These are phyloP conservation scores for Sisymbrium irio DNA, from an alignment of 345 rosid species.

Conservation along the genomic window DNA sequence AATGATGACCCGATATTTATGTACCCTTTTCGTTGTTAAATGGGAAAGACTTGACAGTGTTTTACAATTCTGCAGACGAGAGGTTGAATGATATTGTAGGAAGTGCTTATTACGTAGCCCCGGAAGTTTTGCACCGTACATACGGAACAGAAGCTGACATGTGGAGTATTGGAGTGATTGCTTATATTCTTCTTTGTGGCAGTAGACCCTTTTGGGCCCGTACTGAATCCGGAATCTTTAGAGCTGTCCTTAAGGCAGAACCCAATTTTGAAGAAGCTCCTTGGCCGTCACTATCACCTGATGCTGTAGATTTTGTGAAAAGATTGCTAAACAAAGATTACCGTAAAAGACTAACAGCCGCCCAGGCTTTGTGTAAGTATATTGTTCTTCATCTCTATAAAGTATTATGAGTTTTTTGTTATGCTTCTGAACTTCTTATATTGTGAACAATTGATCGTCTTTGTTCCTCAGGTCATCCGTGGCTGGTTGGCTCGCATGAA, in stretches of 20 bases:
- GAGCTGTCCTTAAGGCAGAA: slow-evolving; percentile 87
- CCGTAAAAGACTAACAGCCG: slow-evolving; percentile 92
- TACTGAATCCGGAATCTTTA: slow-evolving; percentile 91
- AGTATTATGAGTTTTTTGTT: too few species aligned
- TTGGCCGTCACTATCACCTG: slow-evolving; percentile 90
- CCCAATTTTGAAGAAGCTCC: slow-evolving; percentile 92
- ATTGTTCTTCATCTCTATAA: slow-evolving; percentile 4
- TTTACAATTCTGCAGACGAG: slow-evolving; percentile 59
- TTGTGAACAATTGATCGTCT: slow-evolving; percentile 10
- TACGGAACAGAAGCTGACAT: slow-evolving; percentile 97
- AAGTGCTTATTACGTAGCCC: slow-evolving; percentile 97
- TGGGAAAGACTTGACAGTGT: background rate
- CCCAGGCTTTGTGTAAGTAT: slow-evolving; percentile 86
- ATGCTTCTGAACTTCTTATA: too few species aligned
- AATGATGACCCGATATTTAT: background rate
- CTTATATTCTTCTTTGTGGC: slow-evolving; percentile 92
- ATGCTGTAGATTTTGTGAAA: slow-evolving; percentile 87
- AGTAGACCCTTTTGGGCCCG: slow-evolving; percentile 99
- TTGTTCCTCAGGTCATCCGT: slow-evolving; percentile 77
- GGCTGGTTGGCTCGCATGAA: slow-evolving; percentile 74
- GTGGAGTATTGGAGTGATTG: slow-evolving; percentile 99
- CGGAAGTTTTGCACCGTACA: slow-evolving; percentile 93
- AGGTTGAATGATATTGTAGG: slow-evolving; percentile 97
- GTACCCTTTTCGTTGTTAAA: background rate
- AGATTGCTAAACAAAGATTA: slow-evolving; percentile 89